Evolutionary conservation across 805 yeast genomes (phyloP).

Genomic region (Starmerella etchellsii): DNA sequence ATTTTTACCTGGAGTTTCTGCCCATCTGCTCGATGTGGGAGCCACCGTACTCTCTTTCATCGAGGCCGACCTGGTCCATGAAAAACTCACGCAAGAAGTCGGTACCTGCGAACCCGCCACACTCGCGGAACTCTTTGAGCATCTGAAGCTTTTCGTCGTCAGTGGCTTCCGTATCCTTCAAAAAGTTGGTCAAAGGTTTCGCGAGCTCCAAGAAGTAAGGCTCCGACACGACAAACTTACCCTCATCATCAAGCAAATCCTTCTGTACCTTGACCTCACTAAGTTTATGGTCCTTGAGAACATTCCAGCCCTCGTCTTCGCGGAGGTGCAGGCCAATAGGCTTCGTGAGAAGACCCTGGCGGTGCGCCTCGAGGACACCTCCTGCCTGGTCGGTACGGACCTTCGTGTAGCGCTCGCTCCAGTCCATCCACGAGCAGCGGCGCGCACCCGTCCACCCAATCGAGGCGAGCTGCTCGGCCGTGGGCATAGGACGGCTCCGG

Average conservation of each 20-base stretch:
- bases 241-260: slow-evolving; percentile 14
- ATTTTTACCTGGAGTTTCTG: no score
- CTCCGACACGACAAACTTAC: slow-evolving; percentile 19
- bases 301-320: slow-evolving; percentile 67
- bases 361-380: slow-evolving; percentile 56
- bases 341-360: slow-evolving; percentile 51
- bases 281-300: slow-evolving; percentile 3
- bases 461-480: slow-evolving; percentile 43
- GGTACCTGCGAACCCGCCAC: slow-evolving; percentile 23
- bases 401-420: slow-evolving; percentile 56
- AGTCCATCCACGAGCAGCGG: slow-evolving; percentile 56
- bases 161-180: slow-evolving; percentile 4
- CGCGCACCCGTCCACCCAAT: slow-evolving; percentile 96
- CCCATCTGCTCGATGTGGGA: neutral
- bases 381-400: slow-evolving; percentile 53
- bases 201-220: slow-evolving; percentile 13
- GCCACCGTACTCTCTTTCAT: neutral
- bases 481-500: slow-evolving; percentile 10
- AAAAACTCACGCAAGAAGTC: slow-evolving; percentile 19
- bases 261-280: slow-evolving; percentile 10
- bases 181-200: slow-evolving; percentile 5
- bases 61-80: slow-evolving; percentile 1
- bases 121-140: slow-evolving; percentile 21
- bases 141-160: slow-evolving; percentile 10
- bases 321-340: slow-evolving; percentile 49